These are phyloP conservation scores for Xylariaceae sp. DNA, from an alignment of 2,329 filamentous ascomycete genomes.

Conservation along the genomic window DNA sequence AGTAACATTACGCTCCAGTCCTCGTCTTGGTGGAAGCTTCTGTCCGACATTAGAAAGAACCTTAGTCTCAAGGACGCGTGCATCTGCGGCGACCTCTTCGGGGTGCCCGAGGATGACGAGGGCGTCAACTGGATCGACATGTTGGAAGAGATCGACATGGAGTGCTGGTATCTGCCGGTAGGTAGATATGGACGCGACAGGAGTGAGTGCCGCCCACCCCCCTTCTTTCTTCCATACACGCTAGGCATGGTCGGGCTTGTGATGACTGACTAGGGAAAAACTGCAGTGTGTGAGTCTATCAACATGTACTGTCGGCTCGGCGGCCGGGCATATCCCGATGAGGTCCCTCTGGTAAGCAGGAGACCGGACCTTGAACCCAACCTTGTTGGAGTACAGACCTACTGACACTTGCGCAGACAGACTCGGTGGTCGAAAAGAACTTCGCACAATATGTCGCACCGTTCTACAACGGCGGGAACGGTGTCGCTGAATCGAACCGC, in stretches of 20 bases:
- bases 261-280: neutral
- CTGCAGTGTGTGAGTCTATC: constrained; percentile 10
- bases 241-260: neutral
- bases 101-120: constrained; percentile 13
- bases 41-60: constrained; percentile 23
- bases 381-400: neutral
- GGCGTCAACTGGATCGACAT: neutral
- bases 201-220: neutral
- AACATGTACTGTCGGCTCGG: constrained; percentile 19
- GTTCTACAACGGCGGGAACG: constrained; percentile 4
- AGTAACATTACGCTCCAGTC: constrained; percentile 18
- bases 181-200: constrained; percentile 10
- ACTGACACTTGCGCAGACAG: neutral
- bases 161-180: constrained; percentile 20
- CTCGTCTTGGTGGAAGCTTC: constrained; percentile 24
- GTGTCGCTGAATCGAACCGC: constrained; percentile 1
- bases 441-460: constrained; percentile 14
- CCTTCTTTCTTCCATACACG: neutral
- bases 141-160: constrained; percentile 1
- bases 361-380: too few species aligned
- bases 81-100: constrained; percentile 23
- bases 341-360: constrained; percentile 18
- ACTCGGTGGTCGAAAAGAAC: constrained; percentile 9
- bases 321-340: constrained; percentile 15
- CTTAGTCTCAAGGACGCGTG: constrained; percentile 21